phyloP scores from a whole-genome alignment of 768 basidiomycete genomes.

The Leccinum fibrillosum region DNA sequence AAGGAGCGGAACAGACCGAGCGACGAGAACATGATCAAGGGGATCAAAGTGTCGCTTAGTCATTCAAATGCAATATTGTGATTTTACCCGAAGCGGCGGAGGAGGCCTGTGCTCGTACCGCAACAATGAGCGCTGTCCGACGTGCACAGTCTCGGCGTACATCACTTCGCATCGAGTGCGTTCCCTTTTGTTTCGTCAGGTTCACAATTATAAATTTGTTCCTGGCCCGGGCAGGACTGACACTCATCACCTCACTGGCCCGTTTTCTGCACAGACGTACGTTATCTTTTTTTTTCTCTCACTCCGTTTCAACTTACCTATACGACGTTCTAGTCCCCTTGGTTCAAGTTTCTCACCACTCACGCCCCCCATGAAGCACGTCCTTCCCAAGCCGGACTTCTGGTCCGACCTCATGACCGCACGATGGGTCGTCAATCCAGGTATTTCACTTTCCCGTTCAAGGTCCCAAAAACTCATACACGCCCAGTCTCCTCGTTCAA shows the following conservation, averaged over 20 bases:
- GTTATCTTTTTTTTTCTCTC: not conserved
- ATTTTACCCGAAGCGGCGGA: not conserved
- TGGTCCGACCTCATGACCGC: slow-evolving; percentile 50
- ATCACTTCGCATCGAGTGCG: not conserved
- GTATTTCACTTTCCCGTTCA: slow-evolving; percentile 32
- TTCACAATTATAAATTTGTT: not conserved
- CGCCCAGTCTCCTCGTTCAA: slow-evolving; percentile 60
- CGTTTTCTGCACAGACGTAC: not conserved
- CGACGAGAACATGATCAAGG: slow-evolving; percentile 56
- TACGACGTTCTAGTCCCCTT: not conserved
- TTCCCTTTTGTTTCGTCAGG: not conserved
- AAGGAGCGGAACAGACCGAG: slow-evolving; percentile 54
- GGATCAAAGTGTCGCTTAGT: not conserved
- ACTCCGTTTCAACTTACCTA: not conserved
- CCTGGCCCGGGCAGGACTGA: not conserved
- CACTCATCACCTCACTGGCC: not conserved
- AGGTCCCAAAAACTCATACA: not conserved
- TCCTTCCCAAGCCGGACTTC: slow-evolving; percentile 19
- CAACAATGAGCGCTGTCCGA: not conserved
- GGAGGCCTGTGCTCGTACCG: not conserved
- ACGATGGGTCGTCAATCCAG: slow-evolving; percentile 74
- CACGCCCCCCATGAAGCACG: slow-evolving; percentile 19
- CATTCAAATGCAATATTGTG: not conserved
- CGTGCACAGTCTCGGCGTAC: not conserved
- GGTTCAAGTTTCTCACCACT: slow-evolving; percentile 4